Conservation (phyloP, 345 rosid species). For the Boechera retrofracta region DNA sequence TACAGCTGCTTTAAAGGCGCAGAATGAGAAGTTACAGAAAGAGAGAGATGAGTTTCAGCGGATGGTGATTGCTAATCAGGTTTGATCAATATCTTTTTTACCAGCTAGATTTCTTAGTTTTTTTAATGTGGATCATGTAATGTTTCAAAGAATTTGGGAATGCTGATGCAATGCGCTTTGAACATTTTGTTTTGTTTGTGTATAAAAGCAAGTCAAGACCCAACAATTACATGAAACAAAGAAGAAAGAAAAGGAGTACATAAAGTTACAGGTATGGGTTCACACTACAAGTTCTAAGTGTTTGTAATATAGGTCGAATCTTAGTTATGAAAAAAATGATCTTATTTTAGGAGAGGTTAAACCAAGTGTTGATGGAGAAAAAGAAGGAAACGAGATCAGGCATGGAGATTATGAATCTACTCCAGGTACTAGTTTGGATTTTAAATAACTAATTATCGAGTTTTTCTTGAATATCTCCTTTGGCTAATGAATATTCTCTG, state of each 20-base stretch:
- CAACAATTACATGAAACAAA: constrained; percentile 97
- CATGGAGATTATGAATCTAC: constrained; percentile 98
- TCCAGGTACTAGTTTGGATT: constrained; percentile 64
- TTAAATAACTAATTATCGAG: constrained; percentile 4
- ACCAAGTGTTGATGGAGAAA: constrained; percentile 98
- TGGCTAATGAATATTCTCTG: constrained; percentile 15
- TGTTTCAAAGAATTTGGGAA: not conserved
- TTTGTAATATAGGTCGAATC: not conserved
- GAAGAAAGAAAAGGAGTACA: constrained; percentile 96
- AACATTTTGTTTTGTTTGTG: constrained; percentile 35
- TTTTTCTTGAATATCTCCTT: not conserved
- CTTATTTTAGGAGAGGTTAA: constrained; percentile 79
- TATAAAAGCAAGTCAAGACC: constrained; percentile 87
- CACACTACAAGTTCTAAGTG: constrained; percentile 1
- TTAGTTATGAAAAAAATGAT: not conserved
- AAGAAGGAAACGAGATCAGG: constrained; percentile 98
- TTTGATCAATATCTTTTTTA: constrained; percentile 28
- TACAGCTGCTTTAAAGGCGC: constrained; percentile 82
- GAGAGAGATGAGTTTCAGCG: constrained; percentile 97
- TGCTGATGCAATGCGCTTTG: constrained; percentile 1
- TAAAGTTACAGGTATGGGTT: constrained; percentile 79
- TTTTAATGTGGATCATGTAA: not conserved
- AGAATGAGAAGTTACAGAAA: constrained; percentile 89
- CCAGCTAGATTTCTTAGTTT: not conserved
- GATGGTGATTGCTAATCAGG: constrained; percentile 98